phyloP scores from a whole-genome alignment of 352 stramenopile genomes.

The Phytophthora citrophthora region DNA sequence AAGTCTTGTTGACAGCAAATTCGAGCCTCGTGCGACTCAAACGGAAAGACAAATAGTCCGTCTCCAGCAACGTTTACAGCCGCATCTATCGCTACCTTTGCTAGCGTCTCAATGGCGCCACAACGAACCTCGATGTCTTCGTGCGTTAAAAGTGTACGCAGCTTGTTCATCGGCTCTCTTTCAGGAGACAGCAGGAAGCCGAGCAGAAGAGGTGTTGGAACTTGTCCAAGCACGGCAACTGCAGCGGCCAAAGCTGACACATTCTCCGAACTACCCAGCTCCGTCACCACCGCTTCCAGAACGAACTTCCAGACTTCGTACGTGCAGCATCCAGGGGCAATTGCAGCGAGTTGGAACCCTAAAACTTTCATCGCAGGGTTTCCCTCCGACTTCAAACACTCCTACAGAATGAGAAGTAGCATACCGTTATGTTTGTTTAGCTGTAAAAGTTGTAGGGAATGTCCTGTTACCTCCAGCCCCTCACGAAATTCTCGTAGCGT shows the following conservation, averaged over 20 bases:
- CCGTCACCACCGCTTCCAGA: conserved; percentile 61
- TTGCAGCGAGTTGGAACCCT: conserved; percentile 68
- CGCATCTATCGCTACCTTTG: conserved; percentile 57
- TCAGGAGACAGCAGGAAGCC: conserved; percentile 70
- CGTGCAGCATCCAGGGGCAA: conserved; percentile 61
- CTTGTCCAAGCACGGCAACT: conserved; percentile 59
- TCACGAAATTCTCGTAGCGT: conserved; percentile 69
- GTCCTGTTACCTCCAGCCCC: conserved; percentile 46
- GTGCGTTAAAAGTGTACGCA: conserved; percentile 71
- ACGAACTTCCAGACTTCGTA: conserved; percentile 70
- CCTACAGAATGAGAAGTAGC: conserved; percentile 27
- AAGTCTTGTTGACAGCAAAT: conserved; percentile 85
- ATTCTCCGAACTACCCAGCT: conserved; percentile 79
- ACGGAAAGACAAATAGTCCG: conserved; percentile 73
- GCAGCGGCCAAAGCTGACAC: conserved; percentile 52
- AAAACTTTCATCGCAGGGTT: conserved; percentile 66
- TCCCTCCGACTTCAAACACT: conserved; percentile 74
- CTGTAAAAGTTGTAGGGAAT: not conserved
- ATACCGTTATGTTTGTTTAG: not conserved
- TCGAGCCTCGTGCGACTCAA: conserved; percentile 84
- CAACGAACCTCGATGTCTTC: conserved; percentile 67
- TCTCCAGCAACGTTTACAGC: conserved; percentile 59
- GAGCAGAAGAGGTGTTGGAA: conserved; percentile 67
- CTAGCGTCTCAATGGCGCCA: conserved; percentile 63
- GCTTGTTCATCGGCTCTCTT: conserved; percentile 81